Conservation (phyloP, 2,329 filamentous ascomycete species). For the Penicillium sp. region DNA sequence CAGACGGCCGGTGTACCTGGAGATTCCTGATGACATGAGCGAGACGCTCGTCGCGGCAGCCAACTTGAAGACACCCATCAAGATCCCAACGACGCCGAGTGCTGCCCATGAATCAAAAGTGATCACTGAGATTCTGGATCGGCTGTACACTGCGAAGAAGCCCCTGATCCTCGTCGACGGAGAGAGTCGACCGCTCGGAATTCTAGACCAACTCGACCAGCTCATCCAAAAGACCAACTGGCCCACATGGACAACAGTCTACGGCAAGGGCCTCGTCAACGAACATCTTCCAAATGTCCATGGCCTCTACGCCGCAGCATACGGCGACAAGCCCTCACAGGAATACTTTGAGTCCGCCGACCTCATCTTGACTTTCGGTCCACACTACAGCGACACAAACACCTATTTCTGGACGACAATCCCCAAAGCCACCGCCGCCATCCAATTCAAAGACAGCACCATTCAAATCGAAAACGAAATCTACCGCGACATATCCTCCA, state of each 20-base stretch:
- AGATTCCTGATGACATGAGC: constrained; percentile 52
- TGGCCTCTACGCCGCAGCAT: constrained; percentile 45
- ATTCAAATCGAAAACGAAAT: constrained; percentile 70
- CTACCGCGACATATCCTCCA: constrained; percentile 72
- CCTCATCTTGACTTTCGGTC: constrained; percentile 33
- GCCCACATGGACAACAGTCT: constrained; percentile 45
- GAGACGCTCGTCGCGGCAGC: constrained; percentile 16
- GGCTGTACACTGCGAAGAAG: constrained; percentile 42
- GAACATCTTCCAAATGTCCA: constrained; percentile 45
- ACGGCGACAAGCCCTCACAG: constrained; percentile 28
- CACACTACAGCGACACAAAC: constrained; percentile 41
- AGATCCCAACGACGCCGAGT: constrained; percentile 10
- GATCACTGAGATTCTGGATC: constrained; percentile 34
- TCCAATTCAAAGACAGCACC: constrained; percentile 72
- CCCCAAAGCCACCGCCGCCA: constrained; percentile 67
- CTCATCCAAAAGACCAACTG: constrained; percentile 42
- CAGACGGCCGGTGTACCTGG: constrained; percentile 51
- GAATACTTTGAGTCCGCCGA: constrained; percentile 37
- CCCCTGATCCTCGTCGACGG: constrained; percentile 51
- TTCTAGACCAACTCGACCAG: constrained; percentile 39
- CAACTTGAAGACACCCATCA: constrained; percentile 16
- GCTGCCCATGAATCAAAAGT: constrained; percentile 12
- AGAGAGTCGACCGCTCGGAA: constrained; percentile 40
- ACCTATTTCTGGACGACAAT: constrained; percentile 71
- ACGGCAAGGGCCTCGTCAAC: constrained; percentile 48